Conservation (phyloP, 1,284 basidiomycete species). For the Ustilago loliicola region DNA sequence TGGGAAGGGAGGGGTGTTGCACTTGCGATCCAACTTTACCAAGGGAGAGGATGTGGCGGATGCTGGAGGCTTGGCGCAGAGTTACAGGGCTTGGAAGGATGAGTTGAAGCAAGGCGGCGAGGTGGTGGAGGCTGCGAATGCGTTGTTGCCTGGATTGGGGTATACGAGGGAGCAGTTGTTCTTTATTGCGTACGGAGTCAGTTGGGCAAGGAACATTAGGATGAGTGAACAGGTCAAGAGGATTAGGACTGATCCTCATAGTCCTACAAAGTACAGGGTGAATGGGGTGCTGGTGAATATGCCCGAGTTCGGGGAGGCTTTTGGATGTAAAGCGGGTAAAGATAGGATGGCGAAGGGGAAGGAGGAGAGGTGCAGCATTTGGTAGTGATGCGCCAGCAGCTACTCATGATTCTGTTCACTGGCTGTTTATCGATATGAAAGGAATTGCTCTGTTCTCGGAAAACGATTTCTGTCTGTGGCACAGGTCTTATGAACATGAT, state of each 20-base stretch:
- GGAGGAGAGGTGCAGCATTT: constrained; percentile 64
- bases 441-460: neutral
- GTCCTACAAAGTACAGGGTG: constrained; percentile 65
- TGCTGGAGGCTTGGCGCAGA: constrained; percentile 70
- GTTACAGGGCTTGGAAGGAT: constrained; percentile 70
- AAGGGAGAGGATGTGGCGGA: constrained; percentile 80
- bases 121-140: constrained; percentile 60
- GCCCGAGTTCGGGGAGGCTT: constrained; percentile 63
- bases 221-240: constrained; percentile 60
- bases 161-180: constrained; percentile 71
- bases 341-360: constrained; percentile 58
- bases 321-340: constrained; percentile 60
- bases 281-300: constrained; percentile 63
- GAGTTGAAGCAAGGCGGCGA: constrained; percentile 52
- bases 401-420: neutral
- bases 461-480: neutral
- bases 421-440: neutral
- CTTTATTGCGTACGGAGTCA: constrained; percentile 68
- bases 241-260: constrained; percentile 67
- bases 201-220: constrained; percentile 64
- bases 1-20: constrained; percentile 82
- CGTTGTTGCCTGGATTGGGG: constrained; percentile 68
- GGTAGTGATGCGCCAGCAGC: constrained; percentile 23
- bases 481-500: neutral
- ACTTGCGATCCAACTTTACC: constrained; percentile 82